Evolutionary conservation across 2,329 filamentous ascomycete species (phyloP).

Genomic region (Metarhizium humberi): DNA sequence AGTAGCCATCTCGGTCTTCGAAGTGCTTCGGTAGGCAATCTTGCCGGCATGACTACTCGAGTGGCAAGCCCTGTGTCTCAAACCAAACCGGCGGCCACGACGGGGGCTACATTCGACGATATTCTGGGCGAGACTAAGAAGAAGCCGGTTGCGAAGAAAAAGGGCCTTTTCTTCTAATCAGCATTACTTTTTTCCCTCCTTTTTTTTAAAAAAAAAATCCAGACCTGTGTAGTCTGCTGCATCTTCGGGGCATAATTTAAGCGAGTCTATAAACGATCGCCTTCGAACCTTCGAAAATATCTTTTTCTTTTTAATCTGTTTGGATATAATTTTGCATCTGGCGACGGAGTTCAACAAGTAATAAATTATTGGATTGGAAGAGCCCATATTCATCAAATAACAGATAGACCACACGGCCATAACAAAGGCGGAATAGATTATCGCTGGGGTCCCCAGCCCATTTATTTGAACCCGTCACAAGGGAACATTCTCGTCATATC

Average conservation of each 20-base stretch:
- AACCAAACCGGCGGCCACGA: slow-evolving; percentile 13
- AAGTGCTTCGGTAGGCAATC: slow-evolving; percentile 26
- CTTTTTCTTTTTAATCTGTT: slow-evolving; percentile 1
- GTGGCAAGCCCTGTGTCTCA: slow-evolving; percentile 10
- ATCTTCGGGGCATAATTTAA: not conserved
- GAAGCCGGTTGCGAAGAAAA: slow-evolving; percentile 27
- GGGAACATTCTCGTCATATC: no score
- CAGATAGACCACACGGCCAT: slow-evolving; percentile 3
- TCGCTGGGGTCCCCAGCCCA: not conserved
- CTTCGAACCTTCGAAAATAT: slow-evolving; percentile 4
- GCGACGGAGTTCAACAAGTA: slow-evolving; percentile 2
- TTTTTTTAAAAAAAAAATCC: not conserved
- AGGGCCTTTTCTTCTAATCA: slow-evolving; percentile 29
- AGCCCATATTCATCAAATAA: slow-evolving; percentile 11
- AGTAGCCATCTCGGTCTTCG: slow-evolving; percentile 23
- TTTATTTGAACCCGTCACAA: not conserved
- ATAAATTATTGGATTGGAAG: not conserved
- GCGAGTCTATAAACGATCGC: not conserved
- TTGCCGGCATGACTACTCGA: slow-evolving; percentile 16
- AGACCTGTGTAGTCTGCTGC: not conserved
- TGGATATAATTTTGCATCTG: slow-evolving; percentile 2
- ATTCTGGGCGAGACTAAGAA: slow-evolving; percentile 29
- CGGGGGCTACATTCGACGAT: slow-evolving; percentile 38
- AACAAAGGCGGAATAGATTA: not conserved
- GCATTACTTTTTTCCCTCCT: no score